Evolutionary conservation across 495 filamentous ascomycete species (phyloP).

Genomic region (Neurospora discreta): DNA sequence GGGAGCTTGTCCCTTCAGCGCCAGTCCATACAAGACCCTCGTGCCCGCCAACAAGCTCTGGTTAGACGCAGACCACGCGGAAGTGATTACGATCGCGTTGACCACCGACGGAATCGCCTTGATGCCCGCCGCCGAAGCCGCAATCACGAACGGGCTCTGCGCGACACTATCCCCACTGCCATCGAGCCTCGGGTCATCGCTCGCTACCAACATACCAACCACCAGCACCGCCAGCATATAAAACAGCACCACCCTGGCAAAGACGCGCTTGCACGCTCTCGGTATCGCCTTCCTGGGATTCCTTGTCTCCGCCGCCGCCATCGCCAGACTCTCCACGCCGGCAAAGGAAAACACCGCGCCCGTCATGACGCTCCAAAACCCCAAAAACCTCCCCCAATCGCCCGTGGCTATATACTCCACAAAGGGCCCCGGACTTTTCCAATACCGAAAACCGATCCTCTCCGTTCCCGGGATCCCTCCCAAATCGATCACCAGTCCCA

Average conservation of each 20-base stretch:
- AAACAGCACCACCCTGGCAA: slow-evolving; percentile 60
- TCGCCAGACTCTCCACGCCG: slow-evolving; percentile 46
- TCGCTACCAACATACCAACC: slow-evolving; percentile 61
- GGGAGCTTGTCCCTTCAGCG: slow-evolving; percentile 48
- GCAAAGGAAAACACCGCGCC: slow-evolving; percentile 50
- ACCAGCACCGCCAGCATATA: slow-evolving; percentile 61
- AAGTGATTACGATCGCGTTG: slow-evolving; percentile 60
- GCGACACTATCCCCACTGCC: slow-evolving; percentile 36
- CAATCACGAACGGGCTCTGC: slow-evolving; percentile 64
- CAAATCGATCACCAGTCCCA: slow-evolving; percentile 56
- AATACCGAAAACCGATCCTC: slow-evolving; percentile 53
- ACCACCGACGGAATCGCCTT: slow-evolving; percentile 50
- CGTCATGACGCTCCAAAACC: slow-evolving; percentile 49
- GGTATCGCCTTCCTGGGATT: slow-evolving; percentile 65
- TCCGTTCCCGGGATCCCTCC: slow-evolving; percentile 49
- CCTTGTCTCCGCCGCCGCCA: slow-evolving; percentile 64
- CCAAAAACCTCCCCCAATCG: slow-evolving; percentile 42
- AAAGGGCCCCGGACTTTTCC: slow-evolving; percentile 61
- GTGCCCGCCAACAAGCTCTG: slow-evolving; percentile 51
- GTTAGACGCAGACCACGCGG: slow-evolving; percentile 60
- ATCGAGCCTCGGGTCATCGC: slow-evolving; percentile 39
- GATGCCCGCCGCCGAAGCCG: slow-evolving; percentile 55
- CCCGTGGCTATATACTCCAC: slow-evolving; percentile 45
- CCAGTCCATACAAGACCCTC: slow-evolving; percentile 50
- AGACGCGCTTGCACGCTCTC: slow-evolving; percentile 56